phyloP scores from a whole-genome alignment of 1,139 yeast species.

The Sugiyamaella castrensis region DNA sequence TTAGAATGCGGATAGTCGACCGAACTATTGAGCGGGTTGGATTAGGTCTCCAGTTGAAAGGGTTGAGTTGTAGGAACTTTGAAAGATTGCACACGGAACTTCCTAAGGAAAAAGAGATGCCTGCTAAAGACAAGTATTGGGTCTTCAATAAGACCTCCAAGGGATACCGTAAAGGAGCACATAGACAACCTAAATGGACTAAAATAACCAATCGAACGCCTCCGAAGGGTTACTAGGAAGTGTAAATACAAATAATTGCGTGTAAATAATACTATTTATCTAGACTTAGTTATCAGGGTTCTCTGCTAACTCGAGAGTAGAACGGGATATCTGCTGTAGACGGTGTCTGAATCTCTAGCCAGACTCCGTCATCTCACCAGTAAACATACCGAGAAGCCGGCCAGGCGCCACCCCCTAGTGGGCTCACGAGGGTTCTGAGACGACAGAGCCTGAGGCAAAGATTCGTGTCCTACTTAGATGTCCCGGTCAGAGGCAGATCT shows the following conservation, averaged over 20 bases:
- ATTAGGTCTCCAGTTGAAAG: conserved; percentile 53
- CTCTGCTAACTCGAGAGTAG: too few species aligned
- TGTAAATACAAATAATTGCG: conserved; percentile 3
- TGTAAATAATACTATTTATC: not conserved
- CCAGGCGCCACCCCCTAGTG: too few species aligned
- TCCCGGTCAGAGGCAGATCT: too few species aligned
- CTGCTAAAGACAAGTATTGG: conserved; percentile 78
- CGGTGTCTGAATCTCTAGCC: too few species aligned
- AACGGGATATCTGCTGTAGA: too few species aligned
- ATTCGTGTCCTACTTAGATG: too few species aligned
- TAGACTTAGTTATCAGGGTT: not conserved
- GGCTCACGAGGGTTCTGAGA: too few species aligned
- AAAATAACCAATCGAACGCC: conserved; percentile 75
- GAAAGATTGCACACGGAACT: conserved; percentile 53
- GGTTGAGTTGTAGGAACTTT: conserved; percentile 51
- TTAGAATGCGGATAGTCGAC: conserved; percentile 79
- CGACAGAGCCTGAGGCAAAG: too few species aligned
- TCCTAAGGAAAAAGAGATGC: conserved; percentile 82
- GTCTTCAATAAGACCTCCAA: conserved; percentile 72
- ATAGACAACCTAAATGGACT: conserved; percentile 78
- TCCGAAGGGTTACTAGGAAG: conserved; percentile 64
- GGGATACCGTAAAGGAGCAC: conserved; percentile 85
- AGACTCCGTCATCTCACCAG: too few species aligned
- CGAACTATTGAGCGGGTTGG: conserved; percentile 68
- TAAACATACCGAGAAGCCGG: too few species aligned